Percentiles rank a stretch among this genome's conserved stretches.
Evolutionary conservation across 1,139 yeast species (phyloP).

Genomic region (Meyerozyma carpophila): DNA sequence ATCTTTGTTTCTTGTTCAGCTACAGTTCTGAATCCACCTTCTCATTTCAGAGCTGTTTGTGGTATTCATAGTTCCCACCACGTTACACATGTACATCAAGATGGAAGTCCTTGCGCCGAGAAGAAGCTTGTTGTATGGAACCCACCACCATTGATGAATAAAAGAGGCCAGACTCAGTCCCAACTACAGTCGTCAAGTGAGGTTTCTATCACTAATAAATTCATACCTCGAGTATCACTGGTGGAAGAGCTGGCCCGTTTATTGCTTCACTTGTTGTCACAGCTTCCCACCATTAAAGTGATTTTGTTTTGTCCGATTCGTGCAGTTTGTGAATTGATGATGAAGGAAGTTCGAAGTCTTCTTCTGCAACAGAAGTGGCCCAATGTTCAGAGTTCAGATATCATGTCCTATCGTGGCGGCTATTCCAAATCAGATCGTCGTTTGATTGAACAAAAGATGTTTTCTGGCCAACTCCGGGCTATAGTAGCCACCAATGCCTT

Average conservation of each 20-base stretch:
- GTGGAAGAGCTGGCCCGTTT: constrained; percentile 73
- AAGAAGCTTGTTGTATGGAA: constrained; percentile 79
- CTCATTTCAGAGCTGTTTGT: constrained; percentile 69
- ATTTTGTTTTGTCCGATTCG: constrained; percentile 90
- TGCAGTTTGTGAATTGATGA: constrained; percentile 76
- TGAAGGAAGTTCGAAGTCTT: constrained; percentile 68
- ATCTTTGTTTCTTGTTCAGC: constrained; percentile 90
- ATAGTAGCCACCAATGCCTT: constrained; percentile 93
- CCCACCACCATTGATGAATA: constrained; percentile 63
- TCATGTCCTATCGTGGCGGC: constrained; percentile 95
- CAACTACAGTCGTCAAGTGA: constrained; percentile 4
- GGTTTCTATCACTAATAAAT: constrained; percentile 10
- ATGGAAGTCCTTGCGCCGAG: constrained; percentile 85
- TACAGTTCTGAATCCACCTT: constrained; percentile 67
- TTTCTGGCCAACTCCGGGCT: constrained; percentile 75
- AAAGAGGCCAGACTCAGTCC: constrained; percentile 40
- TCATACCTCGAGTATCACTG: constrained; percentile 56
- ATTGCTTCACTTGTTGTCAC: constrained; percentile 54
- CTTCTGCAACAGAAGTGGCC: constrained; percentile 26
- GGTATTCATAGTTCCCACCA: constrained; percentile 45
- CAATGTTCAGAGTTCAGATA: constrained; percentile 37
- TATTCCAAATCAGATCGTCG: constrained; percentile 83
- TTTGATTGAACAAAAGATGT: constrained; percentile 84
- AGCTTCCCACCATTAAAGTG: constrained; percentile 53
- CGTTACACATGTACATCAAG: constrained; percentile 55